Conservation (phyloP, 257 asterid genomes). For the Oldenlandia corymbosa region DNA sequence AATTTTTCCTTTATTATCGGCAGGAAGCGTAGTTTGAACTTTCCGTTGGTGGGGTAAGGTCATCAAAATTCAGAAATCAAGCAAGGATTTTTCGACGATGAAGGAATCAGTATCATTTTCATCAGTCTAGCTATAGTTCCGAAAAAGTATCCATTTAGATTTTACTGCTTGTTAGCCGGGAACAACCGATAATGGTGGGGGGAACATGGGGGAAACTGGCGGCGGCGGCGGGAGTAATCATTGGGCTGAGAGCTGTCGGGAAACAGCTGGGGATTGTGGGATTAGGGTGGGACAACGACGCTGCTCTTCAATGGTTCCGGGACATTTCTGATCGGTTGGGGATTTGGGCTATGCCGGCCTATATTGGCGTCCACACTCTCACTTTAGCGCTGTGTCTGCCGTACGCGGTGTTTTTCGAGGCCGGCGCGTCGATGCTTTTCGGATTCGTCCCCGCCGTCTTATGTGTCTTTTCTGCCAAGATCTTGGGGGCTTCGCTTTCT, state of each 20-base stretch:
- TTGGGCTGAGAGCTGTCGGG: slow-evolving; percentile 25
- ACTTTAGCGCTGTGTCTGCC: slow-evolving; percentile 87
- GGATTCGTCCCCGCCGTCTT: slow-evolving; percentile 82
- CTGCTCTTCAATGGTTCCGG: slow-evolving; percentile 44
- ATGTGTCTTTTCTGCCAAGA: slow-evolving; percentile 83
- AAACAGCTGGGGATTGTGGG: slow-evolving; percentile 44
- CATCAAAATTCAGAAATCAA: no score
- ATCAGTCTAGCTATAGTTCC: no score
- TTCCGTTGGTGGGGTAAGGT: no score
- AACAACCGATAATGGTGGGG: slow-evolving; percentile 16
- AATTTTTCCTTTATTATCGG: no score
- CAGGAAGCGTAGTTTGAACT: no score
- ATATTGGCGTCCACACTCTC: slow-evolving; percentile 73
- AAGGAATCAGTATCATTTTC: no score
- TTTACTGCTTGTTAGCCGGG: no score
- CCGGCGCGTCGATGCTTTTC: slow-evolving; percentile 91
- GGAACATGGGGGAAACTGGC: slow-evolving; percentile 38
- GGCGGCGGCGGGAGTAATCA: slow-evolving; percentile 38
- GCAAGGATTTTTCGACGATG: no score
- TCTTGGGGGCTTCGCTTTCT: slow-evolving; percentile 91
- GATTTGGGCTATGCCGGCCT: slow-evolving; percentile 86
- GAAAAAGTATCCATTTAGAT: no score
- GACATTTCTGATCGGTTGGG: slow-evolving; percentile 65
- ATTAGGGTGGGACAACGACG: slow-evolving; percentile 42
- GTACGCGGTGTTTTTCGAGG: slow-evolving; percentile 86